A percentile compares a stretch with the other conserved stretches of the same genome.
phyloP scores from a whole-genome alignment of 2,329 filamentous ascomycete genomes.

The Trichophyton schoenleinii region DNA sequence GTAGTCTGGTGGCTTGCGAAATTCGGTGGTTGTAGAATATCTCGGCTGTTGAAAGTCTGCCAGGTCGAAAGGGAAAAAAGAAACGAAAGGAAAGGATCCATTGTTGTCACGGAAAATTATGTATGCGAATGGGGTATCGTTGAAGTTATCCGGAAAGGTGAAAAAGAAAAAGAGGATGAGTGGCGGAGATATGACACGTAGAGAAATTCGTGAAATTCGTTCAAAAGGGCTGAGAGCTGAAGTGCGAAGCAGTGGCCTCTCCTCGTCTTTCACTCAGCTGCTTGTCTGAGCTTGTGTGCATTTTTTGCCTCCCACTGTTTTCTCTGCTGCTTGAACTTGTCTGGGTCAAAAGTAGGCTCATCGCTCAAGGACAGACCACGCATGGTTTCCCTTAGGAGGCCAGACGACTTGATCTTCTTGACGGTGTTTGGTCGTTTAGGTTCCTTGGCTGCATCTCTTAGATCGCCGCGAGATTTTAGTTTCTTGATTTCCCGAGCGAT shows the following conservation, averaged over 20 bases:
- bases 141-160: neutral
- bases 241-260: neutral
- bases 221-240: neutral
- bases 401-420: constrained; percentile 26
- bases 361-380: constrained; percentile 24
- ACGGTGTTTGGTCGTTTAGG: constrained; percentile 18
- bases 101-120: neutral
- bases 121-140: constrained; percentile 2
- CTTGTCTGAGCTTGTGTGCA: constrained; percentile 19
- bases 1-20: neutral
- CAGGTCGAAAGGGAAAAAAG: neutral
- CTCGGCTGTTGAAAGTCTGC: neutral
- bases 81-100: neutral
- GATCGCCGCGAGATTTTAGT: constrained; percentile 44
- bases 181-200: neutral
- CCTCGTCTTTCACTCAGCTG: constrained; percentile 2
- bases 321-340: constrained; percentile 37
- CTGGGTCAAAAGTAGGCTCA: constrained; percentile 36
- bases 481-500: constrained; percentile 47
- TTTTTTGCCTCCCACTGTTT: constrained; percentile 37
- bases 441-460: constrained; percentile 26
- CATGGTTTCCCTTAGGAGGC: constrained; percentile 18
- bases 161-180: neutral
- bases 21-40: neutral
- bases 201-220: neutral